phyloP scores from a whole-genome alignment of 164 flowering plant species.

The Cinnamomum chago region DNA sequence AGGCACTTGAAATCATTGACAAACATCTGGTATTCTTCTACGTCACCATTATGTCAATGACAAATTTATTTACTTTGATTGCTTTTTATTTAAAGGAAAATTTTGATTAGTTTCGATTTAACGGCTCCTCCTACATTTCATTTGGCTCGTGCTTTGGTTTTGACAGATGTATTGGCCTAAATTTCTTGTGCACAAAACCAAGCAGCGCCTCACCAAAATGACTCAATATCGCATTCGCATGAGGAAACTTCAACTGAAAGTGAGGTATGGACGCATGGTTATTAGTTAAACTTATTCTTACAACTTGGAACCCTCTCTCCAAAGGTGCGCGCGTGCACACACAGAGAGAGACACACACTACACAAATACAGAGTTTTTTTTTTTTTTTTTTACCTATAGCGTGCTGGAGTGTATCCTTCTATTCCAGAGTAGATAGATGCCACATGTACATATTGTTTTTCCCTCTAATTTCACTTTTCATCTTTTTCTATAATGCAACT shows the following conservation, averaged over 20 bases:
- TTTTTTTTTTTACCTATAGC: not conserved
- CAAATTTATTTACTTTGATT: no score
- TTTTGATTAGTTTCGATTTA: no score
- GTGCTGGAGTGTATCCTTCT: not conserved
- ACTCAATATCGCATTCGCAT: slow-evolving; percentile 91
- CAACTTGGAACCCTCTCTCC: no score
- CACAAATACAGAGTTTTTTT: not conserved
- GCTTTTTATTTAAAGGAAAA: no score
- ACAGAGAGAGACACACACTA: no score
- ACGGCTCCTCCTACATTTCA: not conserved
- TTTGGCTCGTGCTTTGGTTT: slow-evolving; percentile 2
- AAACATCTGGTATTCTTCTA: slow-evolving; percentile 60
- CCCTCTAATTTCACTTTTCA: no score
- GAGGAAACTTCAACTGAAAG: slow-evolving; percentile 92
- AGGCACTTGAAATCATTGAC: slow-evolving; percentile 81
- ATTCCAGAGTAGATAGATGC: not conserved
- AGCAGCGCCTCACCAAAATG: slow-evolving; percentile 91
- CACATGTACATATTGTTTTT: not conserved
- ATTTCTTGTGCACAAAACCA: slow-evolving; percentile 70
- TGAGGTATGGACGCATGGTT: slow-evolving; percentile 69
- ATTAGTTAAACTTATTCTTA: no score
- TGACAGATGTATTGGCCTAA: slow-evolving; percentile 90
- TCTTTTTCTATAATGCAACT: not conserved
- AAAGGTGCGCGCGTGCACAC: no score
- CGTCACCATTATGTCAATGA: not conserved